These are phyloP conservation scores for Dioszegia hungarica DNA, from an alignment of 768 basidiomycete species.

Conservation along the genomic window DNA sequence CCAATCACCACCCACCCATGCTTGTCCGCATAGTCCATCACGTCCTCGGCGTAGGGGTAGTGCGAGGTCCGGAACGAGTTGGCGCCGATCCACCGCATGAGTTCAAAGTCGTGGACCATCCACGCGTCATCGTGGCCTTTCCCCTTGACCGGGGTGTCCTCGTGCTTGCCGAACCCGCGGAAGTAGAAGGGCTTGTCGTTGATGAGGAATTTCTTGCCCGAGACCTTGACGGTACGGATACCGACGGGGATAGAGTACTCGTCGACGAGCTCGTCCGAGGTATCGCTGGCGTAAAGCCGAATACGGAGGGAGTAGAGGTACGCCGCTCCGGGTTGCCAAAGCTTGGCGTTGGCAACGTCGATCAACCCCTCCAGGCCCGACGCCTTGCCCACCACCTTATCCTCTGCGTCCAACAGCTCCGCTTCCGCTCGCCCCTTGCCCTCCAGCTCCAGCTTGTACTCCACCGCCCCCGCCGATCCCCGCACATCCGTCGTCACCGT, in stretches of 20 bases:
- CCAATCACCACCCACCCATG: constrained; percentile 32
- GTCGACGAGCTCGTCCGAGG: constrained; percentile 15
- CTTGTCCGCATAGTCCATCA: constrained; percentile 28
- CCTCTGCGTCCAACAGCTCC: constrained; percentile 17
- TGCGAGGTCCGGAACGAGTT: constrained; percentile 36
- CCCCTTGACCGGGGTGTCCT: constrained; percentile 29
- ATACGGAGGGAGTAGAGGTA: constrained; percentile 27
- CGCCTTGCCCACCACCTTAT: constrained; percentile 6
- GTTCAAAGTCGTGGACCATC: constrained; percentile 37
- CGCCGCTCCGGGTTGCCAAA: constrained; percentile 29
- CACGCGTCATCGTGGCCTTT: constrained; percentile 34
- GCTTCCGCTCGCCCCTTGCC: not conserved
- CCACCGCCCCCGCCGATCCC: constrained; percentile 8
- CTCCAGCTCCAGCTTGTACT: constrained; percentile 11
- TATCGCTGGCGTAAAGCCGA: not conserved
- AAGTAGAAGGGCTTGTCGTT: constrained; percentile 34
- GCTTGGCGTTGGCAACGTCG: constrained; percentile 15
- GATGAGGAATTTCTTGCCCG: constrained; percentile 26
- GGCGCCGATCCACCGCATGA: constrained; percentile 31
- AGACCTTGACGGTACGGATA: constrained; percentile 22
- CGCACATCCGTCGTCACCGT: constrained; percentile 22
- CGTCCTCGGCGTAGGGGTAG: constrained; percentile 36
- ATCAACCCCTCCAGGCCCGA: constrained; percentile 5
- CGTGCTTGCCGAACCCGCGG: constrained; percentile 27
- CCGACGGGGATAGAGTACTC: constrained; percentile 29